Conservation (phyloP, 139 green algal species). For the Gonium pectorale region DNA sequence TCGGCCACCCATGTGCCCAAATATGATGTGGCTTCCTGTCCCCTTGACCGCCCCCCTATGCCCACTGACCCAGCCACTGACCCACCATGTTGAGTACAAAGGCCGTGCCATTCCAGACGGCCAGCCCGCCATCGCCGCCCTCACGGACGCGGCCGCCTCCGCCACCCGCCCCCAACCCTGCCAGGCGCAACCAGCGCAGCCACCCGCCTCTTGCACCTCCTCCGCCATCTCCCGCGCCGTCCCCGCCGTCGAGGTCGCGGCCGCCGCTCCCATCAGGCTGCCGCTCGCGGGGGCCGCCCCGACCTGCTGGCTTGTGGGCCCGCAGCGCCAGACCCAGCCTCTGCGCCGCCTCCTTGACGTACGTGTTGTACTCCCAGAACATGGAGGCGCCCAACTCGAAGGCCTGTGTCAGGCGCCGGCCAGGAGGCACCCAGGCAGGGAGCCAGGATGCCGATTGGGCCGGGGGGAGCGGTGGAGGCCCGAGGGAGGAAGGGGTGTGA, state of each 20-base stretch:
- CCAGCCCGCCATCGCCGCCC: constrained; percentile 30
- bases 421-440: no score
- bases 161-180: not conserved
- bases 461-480: no score
- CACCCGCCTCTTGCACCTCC: not conserved
- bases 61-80: no score
- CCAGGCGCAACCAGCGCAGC: not conserved
- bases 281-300: not conserved
- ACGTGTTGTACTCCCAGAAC: constrained; percentile 55
- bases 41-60: no score
- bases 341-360: constrained; percentile 35
- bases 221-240: not conserved
- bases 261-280: not conserved
- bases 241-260: not conserved
- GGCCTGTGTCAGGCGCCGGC: no score
- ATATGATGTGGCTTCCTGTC: no score
- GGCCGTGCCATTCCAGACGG: constrained; percentile 55
- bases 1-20: no score
- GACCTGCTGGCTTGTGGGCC: not conserved
- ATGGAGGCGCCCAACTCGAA: constrained; percentile 67
- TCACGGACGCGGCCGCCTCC: not conserved
- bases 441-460: no score
- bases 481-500: no score
- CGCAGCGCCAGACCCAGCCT: constrained; percentile 6
- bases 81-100: constrained; percentile 62